Evolutionary conservation across 345 rosid species (phyloP), one percentile per base, ranked within the genome.

Genomic region (Brassica rapa): DNA sequence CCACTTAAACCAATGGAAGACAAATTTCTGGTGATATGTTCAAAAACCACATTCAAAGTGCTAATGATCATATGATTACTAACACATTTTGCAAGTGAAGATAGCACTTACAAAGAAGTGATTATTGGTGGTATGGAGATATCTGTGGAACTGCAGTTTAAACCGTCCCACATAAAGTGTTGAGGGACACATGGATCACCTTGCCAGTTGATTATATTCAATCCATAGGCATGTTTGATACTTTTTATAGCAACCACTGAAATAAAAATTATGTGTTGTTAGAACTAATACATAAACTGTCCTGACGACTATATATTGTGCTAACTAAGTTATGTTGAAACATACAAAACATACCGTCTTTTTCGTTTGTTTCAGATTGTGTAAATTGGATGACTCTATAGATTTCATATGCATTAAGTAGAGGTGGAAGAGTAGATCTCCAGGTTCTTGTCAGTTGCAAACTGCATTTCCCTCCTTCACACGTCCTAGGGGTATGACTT

Each of bases 391-490:
- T 56, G 4, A 78, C 74, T 16, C 27, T 16, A 15, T 39, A 81
- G n/a, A 81, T 0, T 16, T 84, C 86, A 10, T 27, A 11, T 35
- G 83, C 84, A 1, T 82, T 82, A 15, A 84, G 73, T 16, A 81
- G 74, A 2, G 84, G 86, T 11, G 84, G 84, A 65, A 46, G 77
- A 15, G 77, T 75, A 8, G 84, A 75, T 5, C 19, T 68, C 0
- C 5, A 4, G 10, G 82, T 49, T 74, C 74, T 81, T 30, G 0
- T 41, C 24, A 76, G 74, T 12, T 76, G 35, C 6, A 11, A 29
- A 74, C 27, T 19, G 43, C 35, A 71, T 72, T 62, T 0, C 2
- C 10, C 37, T 56, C 56, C 27, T 3, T 61, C 1, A 15, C 78
- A 74, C 9, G 25, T 65, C 0, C 0, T 2, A 1, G 79, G 0